Base-by-base conservation (phyloP, 1,284 basidiomycete genomes). In the Pisolithus thermaeus region DNA sequence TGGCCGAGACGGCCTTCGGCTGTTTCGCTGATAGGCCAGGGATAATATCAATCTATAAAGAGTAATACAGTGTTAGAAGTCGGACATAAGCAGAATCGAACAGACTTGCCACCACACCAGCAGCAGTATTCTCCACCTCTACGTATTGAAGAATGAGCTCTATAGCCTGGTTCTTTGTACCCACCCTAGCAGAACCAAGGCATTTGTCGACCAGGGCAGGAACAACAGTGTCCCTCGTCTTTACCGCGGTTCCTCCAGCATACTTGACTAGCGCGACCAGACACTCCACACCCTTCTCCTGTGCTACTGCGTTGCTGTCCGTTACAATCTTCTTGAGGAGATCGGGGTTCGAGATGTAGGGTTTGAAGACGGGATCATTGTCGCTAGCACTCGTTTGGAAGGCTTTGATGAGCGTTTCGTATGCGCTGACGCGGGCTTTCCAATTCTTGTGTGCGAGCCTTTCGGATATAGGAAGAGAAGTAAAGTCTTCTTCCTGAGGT, bases 141-240 rank as follows among this genome's bases (percentile, higher is more conserved):
- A 94, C 88, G 67, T 94, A 98, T 65, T 95, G 89, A 55, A 94
- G 72, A 49, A 84, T 81, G 32, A 97, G 79, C 61, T 98, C 96
- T 45, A 90, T 71, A 7, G 92, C 92, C 55, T 94, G 90, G 58
- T 80, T 83, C 73, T 87, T 96, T n/a, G 96, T 98, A 9, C 92
- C 93, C 14, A 90, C 88, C 62, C 95, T 79, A 30, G 92, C 77
- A 18, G 95, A 93, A 28, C 95, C 94, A 52, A 98, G 81, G 61
- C 92, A 94, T 72, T 99, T 99, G 62, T 99, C 97, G 36, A 98
- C 93, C 54, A 99, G 71, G 1, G 90, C 85, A 27, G 95, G 92
- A 1, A 97, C 76, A 14, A 99, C 86, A 5, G 78, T 78, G 52
- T 91, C 82, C 63, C 95, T 76, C 38, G 90, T 90, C 70, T 83